These are phyloP conservation scores for Eutrema salsugineum DNA, from an alignment of 441 rosid genomes.

Conservation along the genomic window DNA sequence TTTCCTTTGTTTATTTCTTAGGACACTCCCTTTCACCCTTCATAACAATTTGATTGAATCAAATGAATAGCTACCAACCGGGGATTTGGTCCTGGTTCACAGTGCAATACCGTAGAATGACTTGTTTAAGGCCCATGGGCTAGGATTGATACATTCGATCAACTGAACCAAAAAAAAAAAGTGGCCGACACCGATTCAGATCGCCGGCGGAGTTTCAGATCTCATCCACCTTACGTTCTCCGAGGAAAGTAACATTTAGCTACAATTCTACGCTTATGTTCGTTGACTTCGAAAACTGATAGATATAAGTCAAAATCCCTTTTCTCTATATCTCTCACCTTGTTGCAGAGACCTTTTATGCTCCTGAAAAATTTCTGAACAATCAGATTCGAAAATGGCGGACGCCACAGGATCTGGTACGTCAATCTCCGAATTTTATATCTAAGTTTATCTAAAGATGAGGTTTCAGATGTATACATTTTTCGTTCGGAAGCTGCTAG, in stretches of 20 bases:
- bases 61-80: too few species aligned
- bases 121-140: background rate
- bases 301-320: slow-evolving; percentile 10
- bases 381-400: slow-evolving; percentile 12
- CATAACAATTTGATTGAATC: background rate
- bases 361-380: background rate
- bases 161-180: background rate
- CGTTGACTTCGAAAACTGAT: background rate
- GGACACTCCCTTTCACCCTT: background rate
- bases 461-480: background rate
- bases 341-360: background rate
- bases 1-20: background rate
- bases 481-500: background rate
- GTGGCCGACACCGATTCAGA: slow-evolving; percentile 10
- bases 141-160: background rate
- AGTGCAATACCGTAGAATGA: background rate
- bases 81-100: background rate
- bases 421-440: background rate
- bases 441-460: background rate
- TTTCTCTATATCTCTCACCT: background rate
- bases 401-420: slow-evolving; percentile 18
- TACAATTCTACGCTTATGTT: slow-evolving; percentile 3
- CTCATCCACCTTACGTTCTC: slow-evolving; percentile 3
- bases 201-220: slow-evolving; percentile 30
- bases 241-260: slow-evolving; percentile 1